Evolutionary conservation across 495 filamentous ascomycete species (phyloP), one percentile per base, ranked within the genome.

Genomic region (Penicillium coprophilum): DNA sequence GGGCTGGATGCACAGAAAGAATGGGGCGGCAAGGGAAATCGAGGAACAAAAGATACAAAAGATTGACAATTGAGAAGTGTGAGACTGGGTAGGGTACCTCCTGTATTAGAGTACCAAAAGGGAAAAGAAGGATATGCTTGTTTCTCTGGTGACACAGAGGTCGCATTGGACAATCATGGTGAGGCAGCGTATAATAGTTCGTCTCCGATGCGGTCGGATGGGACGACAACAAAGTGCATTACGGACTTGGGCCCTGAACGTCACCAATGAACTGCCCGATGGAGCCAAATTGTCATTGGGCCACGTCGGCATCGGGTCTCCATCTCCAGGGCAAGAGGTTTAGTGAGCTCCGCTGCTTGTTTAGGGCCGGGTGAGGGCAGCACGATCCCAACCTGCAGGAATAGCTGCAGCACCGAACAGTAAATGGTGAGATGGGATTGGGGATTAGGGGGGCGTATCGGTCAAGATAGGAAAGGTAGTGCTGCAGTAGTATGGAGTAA

Each of bases 161-260:
- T 55, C 50, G 56, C 56, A 68, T 68, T 70, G 61, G 62, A 69
- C 55, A 40, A 57, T 53, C 53, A 73, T 67, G 47, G 67, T 62
- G 64, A 76, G 71, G 71, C 73, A 66, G 67, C 73, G 73, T 74
- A 74, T 74, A 68, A 72, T 69, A 65, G 65, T 67, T 65, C 65
- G 58, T 61, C 61, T 61, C 46, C 53, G 46, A 62, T 58, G 66
- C 65, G 67, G 71, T 65, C 54, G 59, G 59, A 65, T 67, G 64
- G 70, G 59, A 66, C 53, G 54, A 56, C 56, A 57, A 60, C 54
- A 51, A 58, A 61, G 60, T 68, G 57, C 66, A 66, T 55, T 62
- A 51, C 62, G 50, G 56, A 41, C 47, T 68, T 64, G 63, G 69
- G 61, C 53, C 61, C 63, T 66, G 64, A 65, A 72, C 67, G 66